phyloP scores from a whole-genome alignment of 768 basidiomycete genomes.

The Auriculariales sp. region DNA sequence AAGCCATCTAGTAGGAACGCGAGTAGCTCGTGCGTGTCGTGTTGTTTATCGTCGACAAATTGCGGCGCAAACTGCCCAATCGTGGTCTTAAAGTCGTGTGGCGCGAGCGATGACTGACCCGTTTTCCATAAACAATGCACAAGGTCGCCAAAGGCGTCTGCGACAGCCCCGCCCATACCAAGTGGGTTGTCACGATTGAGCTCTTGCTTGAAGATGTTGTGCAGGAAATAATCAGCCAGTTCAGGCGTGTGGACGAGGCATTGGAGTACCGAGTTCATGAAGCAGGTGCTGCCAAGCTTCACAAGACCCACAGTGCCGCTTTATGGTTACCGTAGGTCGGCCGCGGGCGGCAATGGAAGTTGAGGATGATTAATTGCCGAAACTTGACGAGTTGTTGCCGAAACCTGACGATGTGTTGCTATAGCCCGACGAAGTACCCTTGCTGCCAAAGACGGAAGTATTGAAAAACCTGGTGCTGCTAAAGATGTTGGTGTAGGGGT shows the following conservation, averaged over 20 bases:
- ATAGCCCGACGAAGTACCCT: no score
- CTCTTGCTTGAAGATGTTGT: conserved; percentile 72
- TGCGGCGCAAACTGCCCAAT: conserved; percentile 88
- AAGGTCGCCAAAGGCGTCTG: conserved; percentile 77
- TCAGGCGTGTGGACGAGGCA: conserved; percentile 89
- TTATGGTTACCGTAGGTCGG: conserved; percentile 12
- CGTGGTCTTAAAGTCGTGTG: conserved; percentile 86
- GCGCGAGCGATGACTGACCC: conserved; percentile 51
- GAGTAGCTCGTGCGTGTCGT: conserved; percentile 94
- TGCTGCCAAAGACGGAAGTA: conserved; percentile 1
- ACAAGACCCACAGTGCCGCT: conserved; percentile 71
- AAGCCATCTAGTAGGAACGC: conserved; percentile 90
- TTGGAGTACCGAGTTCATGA: conserved; percentile 98
- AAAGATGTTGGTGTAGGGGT: conserved; percentile 5
- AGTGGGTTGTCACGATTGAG: conserved; percentile 92
- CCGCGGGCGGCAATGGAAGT: conserved; percentile 1
- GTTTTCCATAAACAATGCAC: conserved; percentile 75
- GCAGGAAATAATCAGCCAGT: conserved; percentile 83
- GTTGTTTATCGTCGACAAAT: conserved; percentile 96
- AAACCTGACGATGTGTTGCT: no score
- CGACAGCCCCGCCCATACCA: conserved; percentile 99
- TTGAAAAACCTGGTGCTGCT: not conserved
- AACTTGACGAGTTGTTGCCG: no score
- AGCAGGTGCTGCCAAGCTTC: conserved; percentile 96
- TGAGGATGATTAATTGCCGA: no score